phyloP scores from a whole-genome alignment of 1,284 basidiomycete genomes.

The Melampsora larici-populina region DNA sequence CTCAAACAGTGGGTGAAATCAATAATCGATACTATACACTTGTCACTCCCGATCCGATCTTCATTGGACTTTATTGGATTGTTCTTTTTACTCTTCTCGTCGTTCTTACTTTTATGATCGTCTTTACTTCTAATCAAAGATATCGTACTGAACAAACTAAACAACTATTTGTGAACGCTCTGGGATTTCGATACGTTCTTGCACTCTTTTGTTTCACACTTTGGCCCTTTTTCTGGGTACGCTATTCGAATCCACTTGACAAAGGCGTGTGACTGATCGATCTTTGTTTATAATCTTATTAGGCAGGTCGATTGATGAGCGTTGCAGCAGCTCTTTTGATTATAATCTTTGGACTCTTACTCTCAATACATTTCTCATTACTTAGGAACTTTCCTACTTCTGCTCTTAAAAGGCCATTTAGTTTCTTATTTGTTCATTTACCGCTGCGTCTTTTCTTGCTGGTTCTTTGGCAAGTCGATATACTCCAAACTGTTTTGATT shows the following conservation, averaged over 20 bases:
- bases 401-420: slow-evolving; percentile 56
- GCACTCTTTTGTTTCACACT: slow-evolving; percentile 37
- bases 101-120: slow-evolving; percentile 38
- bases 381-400: slow-evolving; percentile 29
- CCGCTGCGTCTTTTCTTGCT: slow-evolving; percentile 58
- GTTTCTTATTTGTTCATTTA: slow-evolving; percentile 58
- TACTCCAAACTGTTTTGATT: slow-evolving; percentile 58
- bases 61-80: slow-evolving; percentile 38
- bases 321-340: slow-evolving; percentile 18
- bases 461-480: slow-evolving; percentile 57
- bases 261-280: too few relatives aligned
- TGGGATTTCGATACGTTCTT: slow-evolving; percentile 36
- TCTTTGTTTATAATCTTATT: too few relatives aligned
- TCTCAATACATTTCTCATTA: slow-evolving; percentile 36
- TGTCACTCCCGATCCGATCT: slow-evolving; percentile 35
- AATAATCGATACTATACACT: slow-evolving; percentile 42
- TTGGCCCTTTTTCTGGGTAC: slow-evolving; percentile 44
- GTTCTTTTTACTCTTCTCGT: slow-evolving; percentile 31
- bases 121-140: slow-evolving; percentile 40
- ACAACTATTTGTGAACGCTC: slow-evolving; percentile 39
- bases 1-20: slow-evolving; percentile 33
- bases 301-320: slow-evolving; percentile 33
- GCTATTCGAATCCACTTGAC: neutral
- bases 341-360: slow-evolving; percentile 21
- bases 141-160: slow-evolving; percentile 43